These are phyloP conservation scores for Nakazawaea ernobii DNA, from an alignment of 805 yeast genomes.

Conservation along the genomic window DNA sequence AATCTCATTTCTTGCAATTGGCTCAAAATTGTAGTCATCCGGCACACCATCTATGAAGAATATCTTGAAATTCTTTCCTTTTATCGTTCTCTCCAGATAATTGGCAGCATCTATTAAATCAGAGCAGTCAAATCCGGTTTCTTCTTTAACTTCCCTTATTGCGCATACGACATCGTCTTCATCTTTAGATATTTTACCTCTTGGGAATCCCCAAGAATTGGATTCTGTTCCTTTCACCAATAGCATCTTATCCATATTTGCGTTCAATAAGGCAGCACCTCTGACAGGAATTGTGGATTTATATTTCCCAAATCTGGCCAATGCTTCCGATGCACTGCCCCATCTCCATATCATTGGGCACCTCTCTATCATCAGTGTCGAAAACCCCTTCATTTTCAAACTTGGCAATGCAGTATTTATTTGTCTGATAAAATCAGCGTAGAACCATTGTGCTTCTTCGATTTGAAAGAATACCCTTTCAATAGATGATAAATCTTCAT, in stretches of 20 bases:
- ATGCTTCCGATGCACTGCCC: constrained; percentile 76
- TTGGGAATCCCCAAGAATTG: constrained; percentile 86
- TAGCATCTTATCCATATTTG: constrained; percentile 60
- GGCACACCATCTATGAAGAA: constrained; percentile 76
- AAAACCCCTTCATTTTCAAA: constrained; percentile 72
- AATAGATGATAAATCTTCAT: constrained; percentile 77
- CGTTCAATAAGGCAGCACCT: constrained; percentile 86
- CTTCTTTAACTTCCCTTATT: constrained; percentile 85
- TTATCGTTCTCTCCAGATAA: constrained; percentile 72
- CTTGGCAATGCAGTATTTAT: constrained; percentile 72
- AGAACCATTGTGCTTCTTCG: constrained; percentile 99
- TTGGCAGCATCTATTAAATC: constrained; percentile 63
- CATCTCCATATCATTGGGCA: constrained; percentile 82
- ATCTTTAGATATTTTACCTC: constrained; percentile 93
- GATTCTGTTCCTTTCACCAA: constrained; percentile 83
- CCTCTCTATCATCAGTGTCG: constrained; percentile 56
- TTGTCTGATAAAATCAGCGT: constrained; percentile 73
- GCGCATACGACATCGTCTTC: constrained; percentile 90
- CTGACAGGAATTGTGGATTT: constrained; percentile 91
- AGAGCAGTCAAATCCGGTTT: constrained; percentile 83
- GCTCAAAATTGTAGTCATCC: constrained; percentile 67
- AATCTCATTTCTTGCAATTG: constrained; percentile 85
- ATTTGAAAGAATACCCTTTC: constrained; percentile 87
- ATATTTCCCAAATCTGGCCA: constrained; percentile 74
- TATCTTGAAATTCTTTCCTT: constrained; percentile 81